phyloP scores from a whole-genome alignment of 495 filamentous ascomycete genomes.

The Sordaria brevicollis region DNA sequence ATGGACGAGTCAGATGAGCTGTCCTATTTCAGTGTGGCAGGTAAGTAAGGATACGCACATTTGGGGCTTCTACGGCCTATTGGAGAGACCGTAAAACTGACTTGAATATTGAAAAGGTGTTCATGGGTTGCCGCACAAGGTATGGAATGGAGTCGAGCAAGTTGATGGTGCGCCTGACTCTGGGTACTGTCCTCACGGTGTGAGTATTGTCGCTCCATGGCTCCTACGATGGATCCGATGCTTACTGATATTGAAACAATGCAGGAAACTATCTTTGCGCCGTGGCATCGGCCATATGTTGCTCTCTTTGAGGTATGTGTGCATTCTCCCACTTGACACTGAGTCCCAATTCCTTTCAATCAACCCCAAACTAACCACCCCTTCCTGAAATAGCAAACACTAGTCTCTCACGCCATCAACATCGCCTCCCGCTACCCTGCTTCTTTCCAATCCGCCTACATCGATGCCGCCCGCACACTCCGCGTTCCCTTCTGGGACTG shows the following conservation, averaged over 20 bases:
- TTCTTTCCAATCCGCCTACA: constrained; percentile 16
- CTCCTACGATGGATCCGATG: not conserved
- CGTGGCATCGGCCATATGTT: constrained; percentile 34
- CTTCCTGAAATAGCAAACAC: constrained; percentile 20
- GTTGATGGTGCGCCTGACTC: constrained; percentile 19
- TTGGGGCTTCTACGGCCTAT: no score
- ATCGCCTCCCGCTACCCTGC: constrained; percentile 22
- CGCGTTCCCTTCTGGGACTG: constrained; percentile 37
- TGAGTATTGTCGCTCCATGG: constrained; percentile 18
- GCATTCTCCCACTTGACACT: no score
- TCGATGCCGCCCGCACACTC: constrained; percentile 22
- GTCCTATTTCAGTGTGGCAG: constrained; percentile 39
- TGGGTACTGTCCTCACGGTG: constrained; percentile 41
- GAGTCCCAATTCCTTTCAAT: no score
- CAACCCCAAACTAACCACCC: constrained; percentile 2
- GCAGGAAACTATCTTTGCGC: constrained; percentile 27
- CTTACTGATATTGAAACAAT: constrained; percentile 2
- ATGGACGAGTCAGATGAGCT: constrained; percentile 28
- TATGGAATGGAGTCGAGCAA: constrained; percentile 35
- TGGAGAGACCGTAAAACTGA: not conserved
- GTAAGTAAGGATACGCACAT: constrained; percentile 18
- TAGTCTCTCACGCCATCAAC: constrained; percentile 24
- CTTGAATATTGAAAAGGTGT: constrained; percentile 27
- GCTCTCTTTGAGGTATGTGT: constrained; percentile 31
- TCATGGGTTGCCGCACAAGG: constrained; percentile 37